Conservation (phyloP, 768 basidiomycete species). For the Candolleomyces aberdarensis region DNA sequence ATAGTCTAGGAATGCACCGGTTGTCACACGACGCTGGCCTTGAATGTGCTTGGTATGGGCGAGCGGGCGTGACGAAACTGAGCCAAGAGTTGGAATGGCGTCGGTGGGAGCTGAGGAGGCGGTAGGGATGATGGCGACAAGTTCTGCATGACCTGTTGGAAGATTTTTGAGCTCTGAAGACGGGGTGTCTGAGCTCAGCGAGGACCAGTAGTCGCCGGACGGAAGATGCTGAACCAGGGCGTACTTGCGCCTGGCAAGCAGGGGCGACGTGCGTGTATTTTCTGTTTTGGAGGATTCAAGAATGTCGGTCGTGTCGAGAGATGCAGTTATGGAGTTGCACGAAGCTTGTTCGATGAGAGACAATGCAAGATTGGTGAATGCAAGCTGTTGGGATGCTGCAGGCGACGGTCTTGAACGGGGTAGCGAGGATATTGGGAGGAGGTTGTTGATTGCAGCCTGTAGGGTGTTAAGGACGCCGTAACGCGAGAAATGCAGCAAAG, state of each 20-base stretch:
- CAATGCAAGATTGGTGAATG: conserved; percentile 71
- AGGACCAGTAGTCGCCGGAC: conserved; percentile 76
- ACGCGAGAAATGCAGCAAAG: conserved; percentile 12
- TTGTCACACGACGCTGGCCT: conserved; percentile 51
- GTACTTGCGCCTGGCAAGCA: conserved; percentile 49
- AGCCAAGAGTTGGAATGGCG: conserved; percentile 49
- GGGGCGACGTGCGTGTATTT: conserved; percentile 4
- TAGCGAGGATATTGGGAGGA: conserved; percentile 65
- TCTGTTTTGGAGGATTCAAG: conserved; percentile 22
- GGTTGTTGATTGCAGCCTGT: conserved; percentile 61
- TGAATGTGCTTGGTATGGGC: conserved; percentile 38
- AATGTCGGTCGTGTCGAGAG: conserved; percentile 44
- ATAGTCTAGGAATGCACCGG: conserved; percentile 76
- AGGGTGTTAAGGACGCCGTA: conserved; percentile 10
- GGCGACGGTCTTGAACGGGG: conserved; percentile 62
- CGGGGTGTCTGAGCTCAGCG: conserved; percentile 49
- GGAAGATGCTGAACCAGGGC: conserved; percentile 81
- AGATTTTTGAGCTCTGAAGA: conserved; percentile 43
- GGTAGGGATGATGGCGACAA: conserved; percentile 73
- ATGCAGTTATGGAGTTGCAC: conserved; percentile 38
- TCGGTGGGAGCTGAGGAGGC: conserved; percentile 34
- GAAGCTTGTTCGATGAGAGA: conserved; percentile 74
- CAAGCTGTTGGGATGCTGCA: conserved; percentile 65
- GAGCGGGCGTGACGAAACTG: conserved; percentile 46
- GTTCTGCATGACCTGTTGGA: conserved; percentile 66